Evolutionary conservation across 441 rosid species (phyloP).

Genomic region (Hypseocharis bilobata): DNA sequence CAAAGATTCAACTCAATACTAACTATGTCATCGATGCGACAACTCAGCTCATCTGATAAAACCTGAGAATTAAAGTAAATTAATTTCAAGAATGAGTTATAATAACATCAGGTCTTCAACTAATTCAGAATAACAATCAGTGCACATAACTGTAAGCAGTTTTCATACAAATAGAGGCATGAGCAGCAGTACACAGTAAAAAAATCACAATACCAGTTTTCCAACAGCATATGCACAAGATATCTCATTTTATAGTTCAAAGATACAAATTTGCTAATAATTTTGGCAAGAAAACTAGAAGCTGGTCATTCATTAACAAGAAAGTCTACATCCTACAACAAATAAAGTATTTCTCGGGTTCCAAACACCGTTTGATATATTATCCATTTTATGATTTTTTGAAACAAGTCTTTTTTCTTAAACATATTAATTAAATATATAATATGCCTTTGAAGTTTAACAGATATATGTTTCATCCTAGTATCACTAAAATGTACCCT

Average conservation of each 20-base stretch:
- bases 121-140: not conserved
- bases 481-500: not conserved
- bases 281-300: not conserved
- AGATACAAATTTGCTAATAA: not conserved
- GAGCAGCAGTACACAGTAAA: not conserved
- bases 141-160: not conserved
- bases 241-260: constrained; percentile 5
- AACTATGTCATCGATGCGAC: constrained; percentile 54
- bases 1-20: constrained; percentile 80
- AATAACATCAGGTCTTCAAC: not conserved
- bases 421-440: not conserved
- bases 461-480: not conserved
- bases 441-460: not conserved
- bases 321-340: not conserved
- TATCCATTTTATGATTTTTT: not conserved
- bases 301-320: not conserved
- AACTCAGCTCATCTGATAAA: constrained; percentile 57
- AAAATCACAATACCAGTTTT: constrained; percentile 8
- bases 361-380: not conserved
- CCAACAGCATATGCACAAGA: not conserved
- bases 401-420: not conserved
- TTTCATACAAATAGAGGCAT: not conserved
- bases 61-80: constrained; percentile 36
- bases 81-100: constrained; percentile 3
- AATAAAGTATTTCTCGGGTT: not conserved